Evolutionary conservation across 192 early-diverging fungal genomes (phyloP), one percentile per base, ranked within the genome.

Genomic region (Mortierella hygrophila): DNA sequence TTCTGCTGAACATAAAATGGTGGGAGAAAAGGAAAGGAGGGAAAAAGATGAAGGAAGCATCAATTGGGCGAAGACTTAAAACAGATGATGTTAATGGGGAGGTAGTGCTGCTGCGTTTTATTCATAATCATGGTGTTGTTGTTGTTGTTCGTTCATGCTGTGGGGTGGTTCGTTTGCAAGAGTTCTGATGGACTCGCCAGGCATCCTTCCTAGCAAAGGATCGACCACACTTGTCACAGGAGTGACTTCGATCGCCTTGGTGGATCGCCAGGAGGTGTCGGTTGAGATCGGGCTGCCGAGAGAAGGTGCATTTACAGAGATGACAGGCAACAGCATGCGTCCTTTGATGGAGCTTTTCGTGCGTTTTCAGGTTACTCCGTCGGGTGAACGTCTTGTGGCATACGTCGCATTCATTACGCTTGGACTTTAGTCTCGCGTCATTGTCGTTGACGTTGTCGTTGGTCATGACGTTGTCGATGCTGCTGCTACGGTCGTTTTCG

Each of bases 221-320:
- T 65, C 60, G 60, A 13, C 60, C 60, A 3, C 60, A 65, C 29
- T 65, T 65, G 10, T 32, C 60, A 32, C 60, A 65, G 2, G 11
- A 3, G 60, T 65, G 60, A 29, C 26, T 32, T 65, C 60, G n/a
- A 15, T 29, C 60, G n/a, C 60, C 60, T 11, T 26, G 2, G 11
- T 65, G 60, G 60, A 65, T 65, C 13, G 60, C 60, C n/a, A 35
- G 60, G 60, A 65, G 29, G 29, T 65, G 60, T 65, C 60, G 60
- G 15, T 65, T 65, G 29, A 65, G 60, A 65, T 65, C 60, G 29
- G 60, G 60, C 29, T 65, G 60, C 26, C 60, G 29, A 35, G 60
- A 65, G 26, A 65, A 65, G 13, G 60, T 65, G 10, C 60, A 65
- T 65, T 11, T 11, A 13, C 60, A 65, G n/a, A 65, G n/a, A 3